Percentiles rank a stretch among this genome's conserved stretches.
Evolutionary conservation across 495 filamentous ascomycete genomes (phyloP).

Genomic region (Alectoria sarmentosa): DNA sequence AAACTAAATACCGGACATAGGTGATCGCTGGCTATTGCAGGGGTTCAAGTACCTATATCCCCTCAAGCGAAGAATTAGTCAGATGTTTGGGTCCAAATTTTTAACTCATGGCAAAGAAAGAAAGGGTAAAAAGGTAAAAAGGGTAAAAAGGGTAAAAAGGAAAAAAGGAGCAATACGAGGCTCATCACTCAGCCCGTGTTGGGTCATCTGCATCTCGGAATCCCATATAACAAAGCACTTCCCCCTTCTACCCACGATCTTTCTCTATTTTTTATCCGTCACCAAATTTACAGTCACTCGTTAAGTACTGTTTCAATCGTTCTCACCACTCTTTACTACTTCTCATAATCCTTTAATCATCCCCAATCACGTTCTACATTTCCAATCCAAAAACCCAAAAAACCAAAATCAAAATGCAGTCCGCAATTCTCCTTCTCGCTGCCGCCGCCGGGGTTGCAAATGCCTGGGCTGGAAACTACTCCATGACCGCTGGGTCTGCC

Average conservation of each 20-base stretch:
- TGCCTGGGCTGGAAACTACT: constrained; percentile 21
- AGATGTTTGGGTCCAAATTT: too few relatives aligned
- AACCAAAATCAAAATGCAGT: constrained; percentile 70
- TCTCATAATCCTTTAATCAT: constrained; percentile 19
- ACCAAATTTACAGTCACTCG: constrained; percentile 20
- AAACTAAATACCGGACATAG: not conserved
- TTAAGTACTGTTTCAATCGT: constrained; percentile 15
- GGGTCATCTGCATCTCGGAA: not conserved
- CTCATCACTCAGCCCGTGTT: constrained; percentile 6
- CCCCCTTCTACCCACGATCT: not conserved
- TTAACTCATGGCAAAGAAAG: too few relatives aligned
- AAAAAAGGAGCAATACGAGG: constrained; percentile 1
- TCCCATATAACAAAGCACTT: constrained; percentile 1
- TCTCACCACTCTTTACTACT: constrained; percentile 4
- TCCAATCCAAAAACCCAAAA: constrained; percentile 10
- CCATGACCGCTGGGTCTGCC: not conserved
- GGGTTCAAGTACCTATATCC: not conserved
- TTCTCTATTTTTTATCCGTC: constrained; percentile 8
- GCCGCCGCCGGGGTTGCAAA: constrained; percentile 41
- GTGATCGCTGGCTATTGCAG: not conserved
- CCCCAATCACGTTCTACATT: constrained; percentile 2
- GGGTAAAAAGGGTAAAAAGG: not conserved
- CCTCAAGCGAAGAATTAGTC: not conserved
- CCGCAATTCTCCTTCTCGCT: constrained; percentile 55
- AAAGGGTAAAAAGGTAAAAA: not conserved